phyloP scores from a whole-genome alignment of 495 filamentous ascomycete genomes.

The Talaromyces trachyspermus region DNA sequence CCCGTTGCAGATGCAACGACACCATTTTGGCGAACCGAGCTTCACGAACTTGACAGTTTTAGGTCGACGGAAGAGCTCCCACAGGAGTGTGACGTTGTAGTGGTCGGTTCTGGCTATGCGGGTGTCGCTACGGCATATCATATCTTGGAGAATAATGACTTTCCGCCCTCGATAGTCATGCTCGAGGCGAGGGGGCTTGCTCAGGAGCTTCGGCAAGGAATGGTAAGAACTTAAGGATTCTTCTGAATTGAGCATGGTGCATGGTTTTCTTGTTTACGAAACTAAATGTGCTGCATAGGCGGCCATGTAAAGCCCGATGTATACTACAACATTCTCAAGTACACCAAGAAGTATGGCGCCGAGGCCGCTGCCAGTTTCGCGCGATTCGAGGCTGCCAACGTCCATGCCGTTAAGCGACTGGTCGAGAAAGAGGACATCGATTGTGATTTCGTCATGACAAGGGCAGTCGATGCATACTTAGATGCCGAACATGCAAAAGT shows the following conservation, averaged over 20 bases:
- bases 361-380: neutral
- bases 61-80: conserved; percentile 60
- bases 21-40: conserved; percentile 69
- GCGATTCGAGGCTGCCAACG: neutral
- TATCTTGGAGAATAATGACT: conserved; percentile 48
- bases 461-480: neutral
- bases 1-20: conserved; percentile 46
- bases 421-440: neutral
- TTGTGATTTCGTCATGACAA: neutral
- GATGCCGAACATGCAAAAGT: neutral
- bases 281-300: neutral
- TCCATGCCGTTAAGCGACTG: neutral
- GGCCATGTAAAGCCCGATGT: conserved; percentile 1
- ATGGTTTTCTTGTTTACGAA: no score
- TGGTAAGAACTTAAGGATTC: conserved; percentile 10
- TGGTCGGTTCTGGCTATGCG: conserved; percentile 68
- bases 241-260: no score
- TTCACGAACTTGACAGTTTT: conserved; percentile 46
- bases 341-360: neutral
- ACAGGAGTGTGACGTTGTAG: conserved; percentile 50
- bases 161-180: conserved; percentile 43
- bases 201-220: conserved; percentile 62
- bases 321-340: neutral
- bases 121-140: conserved; percentile 60
- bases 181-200: conserved; percentile 72